Conservation (phyloP, 257 asterid genomes). For the Nicotiana otophora region DNA sequence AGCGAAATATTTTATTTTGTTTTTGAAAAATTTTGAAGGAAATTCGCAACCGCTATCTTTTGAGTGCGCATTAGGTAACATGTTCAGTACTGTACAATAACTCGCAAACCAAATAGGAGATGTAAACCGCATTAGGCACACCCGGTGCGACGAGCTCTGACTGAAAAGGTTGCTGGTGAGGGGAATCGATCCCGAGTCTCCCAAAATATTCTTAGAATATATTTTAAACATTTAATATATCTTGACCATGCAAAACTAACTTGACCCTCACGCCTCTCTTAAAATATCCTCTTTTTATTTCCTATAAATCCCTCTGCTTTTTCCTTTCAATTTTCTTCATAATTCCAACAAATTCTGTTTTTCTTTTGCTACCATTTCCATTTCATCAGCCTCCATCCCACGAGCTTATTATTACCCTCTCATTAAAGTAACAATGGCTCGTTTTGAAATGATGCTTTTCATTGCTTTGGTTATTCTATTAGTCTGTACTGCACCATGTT, state of each 20-base stretch:
- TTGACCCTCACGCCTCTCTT: background rate
- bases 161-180: rapidly evolving
- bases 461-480: background rate
- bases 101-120: no score
- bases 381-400: background rate
- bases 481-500: background rate
- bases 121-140: no score
- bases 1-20: background rate
- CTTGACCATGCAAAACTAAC: background rate
- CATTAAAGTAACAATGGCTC: background rate
- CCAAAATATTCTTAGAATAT: no score
- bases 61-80: no score
- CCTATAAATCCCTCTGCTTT: background rate
- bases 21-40: no score
- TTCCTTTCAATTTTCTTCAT: background rate
- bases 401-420: background rate
- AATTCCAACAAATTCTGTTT: background rate
- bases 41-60: no score
- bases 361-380: background rate
- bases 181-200: no score
- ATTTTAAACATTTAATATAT: background rate
- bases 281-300: background rate
- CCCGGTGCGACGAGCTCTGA: no score
- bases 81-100: no score
- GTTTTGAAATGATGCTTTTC: background rate